Evolutionary conservation across 306 rosid genomes (phyloP), one percentile per base, ranked within the genome.

Genomic region (Cucumis cinereus): DNA sequence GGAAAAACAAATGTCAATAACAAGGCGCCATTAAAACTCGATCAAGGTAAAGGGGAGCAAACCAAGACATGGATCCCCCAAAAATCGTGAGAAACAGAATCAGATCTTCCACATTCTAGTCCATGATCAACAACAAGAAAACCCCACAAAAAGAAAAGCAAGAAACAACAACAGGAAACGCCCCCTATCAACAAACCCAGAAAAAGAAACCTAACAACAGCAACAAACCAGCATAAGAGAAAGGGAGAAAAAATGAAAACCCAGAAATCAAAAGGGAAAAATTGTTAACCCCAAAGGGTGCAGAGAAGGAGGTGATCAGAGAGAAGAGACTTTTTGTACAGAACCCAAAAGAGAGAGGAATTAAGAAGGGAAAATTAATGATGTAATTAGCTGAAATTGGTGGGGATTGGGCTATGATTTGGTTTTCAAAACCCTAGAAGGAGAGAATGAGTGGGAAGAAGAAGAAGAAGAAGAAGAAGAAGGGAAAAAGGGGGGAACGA

Each of bases 351-450:
- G 15, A 38, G 30, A 36, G 53, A 54, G 20, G 47, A 56, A 36
- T 56, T 55, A 36, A 20, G 62, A 53, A 74, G 14, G 28, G 43
- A 24, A 53, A 74, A 19, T 26, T 4, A 74, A 74, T 54, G 30
- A 57, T 20, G 67, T 57, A 56, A 55, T 75, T 17, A 19, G 50
- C 22, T 57, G 47, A 75, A 75, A 19, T 15, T 40, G 55, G 49
- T 24, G 54, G 64, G 71, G 64, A n/a, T 41, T 35, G 49, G 80
- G 74, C n/a, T 33, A 36, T 43, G 26, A 53, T 77, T 71, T 67
- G 80, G 83, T 76, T 77, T 77, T 80, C 84, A 74, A 83, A 89
- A 85, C 89, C 90, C 89, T 85, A 89, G 84, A 66, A 87, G 83
- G 15, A 82, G 15, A 80, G 53, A 53, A 40, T 64, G 63, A 77